Percentiles rank a stretch among this genome's conserved stretches.
These are phyloP conservation scores for Colletotrichum trifolii DNA, from an alignment of 2,329 filamentous ascomycete genomes.

Conservation along the genomic window DNA sequence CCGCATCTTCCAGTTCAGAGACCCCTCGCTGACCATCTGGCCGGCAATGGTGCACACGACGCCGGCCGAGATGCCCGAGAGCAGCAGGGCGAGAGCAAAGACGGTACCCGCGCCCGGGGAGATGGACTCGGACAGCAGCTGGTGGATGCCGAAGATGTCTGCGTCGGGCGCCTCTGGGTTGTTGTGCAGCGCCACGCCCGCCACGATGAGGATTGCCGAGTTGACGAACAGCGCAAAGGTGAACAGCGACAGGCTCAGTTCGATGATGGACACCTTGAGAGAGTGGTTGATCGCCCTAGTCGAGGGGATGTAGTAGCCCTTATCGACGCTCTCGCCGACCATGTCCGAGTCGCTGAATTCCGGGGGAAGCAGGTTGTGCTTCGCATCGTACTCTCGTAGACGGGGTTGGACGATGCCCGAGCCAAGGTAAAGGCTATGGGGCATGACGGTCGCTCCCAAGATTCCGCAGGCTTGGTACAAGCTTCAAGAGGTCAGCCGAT, in stretches of 20 bases:
- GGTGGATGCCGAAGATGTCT: slow-evolving; percentile 86
- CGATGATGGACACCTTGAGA: slow-evolving; percentile 77
- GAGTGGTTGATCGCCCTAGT: slow-evolving; percentile 78
- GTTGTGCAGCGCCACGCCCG: slow-evolving; percentile 79
- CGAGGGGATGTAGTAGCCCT: slow-evolving; percentile 76
- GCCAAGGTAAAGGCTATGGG: slow-evolving; percentile 75
- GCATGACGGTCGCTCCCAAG: slow-evolving; percentile 80
- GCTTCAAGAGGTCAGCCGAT: slow-evolving; percentile 42
- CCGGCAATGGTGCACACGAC: slow-evolving; percentile 91
- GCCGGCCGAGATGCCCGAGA: slow-evolving; percentile 84
- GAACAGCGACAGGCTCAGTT: slow-evolving; percentile 78
- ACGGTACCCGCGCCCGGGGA: slow-evolving; percentile 81
- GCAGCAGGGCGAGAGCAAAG: slow-evolving; percentile 84
- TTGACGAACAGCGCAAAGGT: slow-evolving; percentile 89
- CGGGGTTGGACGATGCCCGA: slow-evolving; percentile 76
- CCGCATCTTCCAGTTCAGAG: slow-evolving; percentile 77
- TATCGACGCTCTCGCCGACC: slow-evolving; percentile 46
- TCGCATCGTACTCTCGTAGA: slow-evolving; percentile 70
- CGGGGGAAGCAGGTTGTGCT: slow-evolving; percentile 62
- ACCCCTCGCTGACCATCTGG: slow-evolving; percentile 89
- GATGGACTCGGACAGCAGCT: slow-evolving; percentile 74
- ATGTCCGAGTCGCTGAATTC: slow-evolving; percentile 40
- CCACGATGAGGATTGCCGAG: slow-evolving; percentile 83
- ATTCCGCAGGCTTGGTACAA: slow-evolving; percentile 81
- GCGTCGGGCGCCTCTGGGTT: slow-evolving; percentile 71